These are phyloP conservation scores for Pythium insidiosum DNA, from an alignment of 352 stramenopile species.

Conservation along the genomic window DNA sequence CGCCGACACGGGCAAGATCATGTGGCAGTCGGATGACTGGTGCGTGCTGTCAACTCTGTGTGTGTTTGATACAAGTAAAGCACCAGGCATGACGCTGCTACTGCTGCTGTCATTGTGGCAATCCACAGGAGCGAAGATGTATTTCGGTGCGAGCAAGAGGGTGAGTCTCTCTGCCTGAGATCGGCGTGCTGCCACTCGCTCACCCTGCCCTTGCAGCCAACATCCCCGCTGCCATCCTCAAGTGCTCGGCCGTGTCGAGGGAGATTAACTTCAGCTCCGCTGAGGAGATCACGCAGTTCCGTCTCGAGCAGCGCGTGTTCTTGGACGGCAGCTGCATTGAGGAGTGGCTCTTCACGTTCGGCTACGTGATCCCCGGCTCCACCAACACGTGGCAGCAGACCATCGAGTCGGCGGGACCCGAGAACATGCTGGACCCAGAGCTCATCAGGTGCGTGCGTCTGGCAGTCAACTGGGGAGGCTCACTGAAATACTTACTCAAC, in stretches of 20 bases:
- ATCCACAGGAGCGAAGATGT: conserved; percentile 49
- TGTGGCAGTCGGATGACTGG: conserved; percentile 84
- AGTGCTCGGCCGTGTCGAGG: conserved; percentile 85
- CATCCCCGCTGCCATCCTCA: conserved; percentile 81
- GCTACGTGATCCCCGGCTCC: conserved; percentile 92
- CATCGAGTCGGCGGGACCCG: conserved; percentile 83
- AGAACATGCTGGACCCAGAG: conserved; percentile 86
- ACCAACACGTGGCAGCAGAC: conserved; percentile 96
- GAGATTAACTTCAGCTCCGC: conserved; percentile 93
- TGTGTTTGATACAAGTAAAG: too few species aligned
- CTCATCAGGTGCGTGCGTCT: conserved; percentile 50
- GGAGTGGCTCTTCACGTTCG: conserved; percentile 95
- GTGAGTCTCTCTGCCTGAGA: conserved; percentile 3
- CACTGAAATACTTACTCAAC: too few species aligned
- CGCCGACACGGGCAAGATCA: conserved; percentile 61
- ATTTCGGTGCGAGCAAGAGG: conserved; percentile 67
- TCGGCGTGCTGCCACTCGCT: background rate
- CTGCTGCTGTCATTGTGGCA: background rate
- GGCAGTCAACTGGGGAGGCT: too few species aligned
- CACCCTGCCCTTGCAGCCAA: conserved; percentile 22
- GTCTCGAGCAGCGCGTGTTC: conserved; percentile 89
- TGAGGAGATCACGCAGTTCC: conserved; percentile 88
- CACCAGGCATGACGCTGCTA: background rate
- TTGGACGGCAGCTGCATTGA: conserved; percentile 87
- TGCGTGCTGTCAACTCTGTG: conserved; percentile 5